Base-by-base conservation (phyloP, 2,329 filamentous ascomycete genomes). In the Rosellinia necatrix region DNA sequence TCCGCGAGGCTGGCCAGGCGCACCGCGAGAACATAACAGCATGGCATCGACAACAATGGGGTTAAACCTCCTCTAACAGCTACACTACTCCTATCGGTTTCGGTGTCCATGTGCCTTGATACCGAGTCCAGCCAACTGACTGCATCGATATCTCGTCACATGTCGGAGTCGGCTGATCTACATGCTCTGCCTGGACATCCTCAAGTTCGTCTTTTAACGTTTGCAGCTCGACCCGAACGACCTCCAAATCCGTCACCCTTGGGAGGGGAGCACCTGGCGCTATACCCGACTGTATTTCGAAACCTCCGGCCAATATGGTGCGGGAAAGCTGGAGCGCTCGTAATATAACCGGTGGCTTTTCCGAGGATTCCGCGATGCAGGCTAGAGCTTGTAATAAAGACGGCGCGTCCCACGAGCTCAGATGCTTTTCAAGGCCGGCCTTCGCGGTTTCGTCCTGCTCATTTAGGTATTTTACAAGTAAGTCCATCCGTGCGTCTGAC, bases 21-120 rank as follows among this genome's bases (percentile, higher is more conserved):
- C 12, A 34, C 27, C 22, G 12, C 38, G 30, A 35, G 15, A n/a
- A 41, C 15, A 22, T 27, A 35, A 21, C 12, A n/a, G 29, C 2
- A 10, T 37, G 22, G 24, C 25, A 24, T 13, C 7, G 8, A 9
- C 10, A 29, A 42, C 10, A 15, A n/a, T n/a, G n/a, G n/a, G n/a
- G n/a, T n/a, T 17, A n/a, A 15, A 10, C 6, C 19, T n/a, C 10
- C 13, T 47, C 29, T 13, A 37, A 40, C 7, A 27, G 22, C 54
- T 67, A 85, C 7, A 80, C 75, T 49, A 81, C 72, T 4, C 83
- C 83, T 62, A 86, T 85, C 0, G 83, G 83, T 63, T 80, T 83
- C 8, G 82, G 76, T 55, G 76, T 78, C 83, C 83, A 86, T 2
- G 72, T 67, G 6, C 80, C 81, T 44, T 79, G 70, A 61, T 79